Conservation (phyloP, 169 alveolate species). For the Cryptosporidium canis region DNA sequence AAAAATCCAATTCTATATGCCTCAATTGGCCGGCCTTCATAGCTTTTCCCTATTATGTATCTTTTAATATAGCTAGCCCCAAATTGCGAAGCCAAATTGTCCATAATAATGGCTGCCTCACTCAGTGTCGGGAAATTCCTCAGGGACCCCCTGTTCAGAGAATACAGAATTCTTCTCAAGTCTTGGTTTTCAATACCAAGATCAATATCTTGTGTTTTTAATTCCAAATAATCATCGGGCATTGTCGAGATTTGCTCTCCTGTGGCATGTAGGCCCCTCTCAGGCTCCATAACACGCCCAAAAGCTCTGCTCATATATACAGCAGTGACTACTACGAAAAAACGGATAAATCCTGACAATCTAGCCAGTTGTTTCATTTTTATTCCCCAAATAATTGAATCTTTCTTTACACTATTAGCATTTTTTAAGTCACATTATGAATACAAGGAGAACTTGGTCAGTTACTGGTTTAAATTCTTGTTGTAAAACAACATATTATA, state of each 20-base stretch:
- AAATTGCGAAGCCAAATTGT: background rate
- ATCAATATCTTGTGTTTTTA: background rate
- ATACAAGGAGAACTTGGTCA: background rate
- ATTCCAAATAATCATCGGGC: conserved; percentile 36
- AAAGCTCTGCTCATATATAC: background rate
- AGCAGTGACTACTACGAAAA: background rate
- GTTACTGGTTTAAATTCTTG: background rate
- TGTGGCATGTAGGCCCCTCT: background rate
- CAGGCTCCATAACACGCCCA: background rate
- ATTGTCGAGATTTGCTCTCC: conserved; percentile 36
- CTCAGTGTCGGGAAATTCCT: conserved; percentile 24
- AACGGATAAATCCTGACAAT: background rate
- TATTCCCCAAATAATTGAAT: background rate
- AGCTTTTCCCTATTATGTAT: conserved; percentile 8
- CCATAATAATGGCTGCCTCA: conserved; percentile 16
- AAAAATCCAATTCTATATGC: conserved; percentile 31
- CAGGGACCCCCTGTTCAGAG: conserved; percentile 37
- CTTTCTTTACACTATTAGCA: background rate
- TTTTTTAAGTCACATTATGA: background rate
- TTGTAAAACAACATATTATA: background rate
- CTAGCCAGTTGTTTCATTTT: background rate
- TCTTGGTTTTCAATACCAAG: conserved; percentile 6
- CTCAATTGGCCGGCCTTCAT: conserved; percentile 39
- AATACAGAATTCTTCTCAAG: background rate
- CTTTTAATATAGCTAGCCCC: conserved; percentile 25